Evolutionary conservation across 768 basidiomycete genomes (phyloP).

Genomic region (Pleurotus djamor): DNA sequence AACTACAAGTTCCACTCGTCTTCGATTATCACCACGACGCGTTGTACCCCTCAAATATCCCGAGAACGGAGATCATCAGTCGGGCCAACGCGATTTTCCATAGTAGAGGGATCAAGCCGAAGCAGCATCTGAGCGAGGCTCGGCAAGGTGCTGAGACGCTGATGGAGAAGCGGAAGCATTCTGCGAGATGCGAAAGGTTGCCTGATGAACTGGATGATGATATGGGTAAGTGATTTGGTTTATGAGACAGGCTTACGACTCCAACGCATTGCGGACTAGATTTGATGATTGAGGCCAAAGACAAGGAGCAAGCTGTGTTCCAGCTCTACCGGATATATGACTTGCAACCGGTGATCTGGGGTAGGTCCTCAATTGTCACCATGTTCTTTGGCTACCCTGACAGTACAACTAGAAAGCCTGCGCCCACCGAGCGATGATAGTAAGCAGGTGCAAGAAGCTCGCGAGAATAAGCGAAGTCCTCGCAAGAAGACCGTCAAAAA

Average conservation of each 20-base stretch:
- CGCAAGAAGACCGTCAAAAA: neutral
- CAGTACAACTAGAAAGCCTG: constrained; percentile 1
- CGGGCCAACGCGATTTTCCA: constrained; percentile 74
- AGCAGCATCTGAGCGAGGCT: constrained; percentile 92
- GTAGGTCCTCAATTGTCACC: constrained; percentile 24
- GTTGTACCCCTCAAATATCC: constrained; percentile 58
- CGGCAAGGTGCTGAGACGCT: constrained; percentile 78
- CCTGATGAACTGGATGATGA: constrained; percentile 65
- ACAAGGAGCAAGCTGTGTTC: constrained; percentile 92
- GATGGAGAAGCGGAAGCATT: constrained; percentile 87
- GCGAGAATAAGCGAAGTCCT: neutral
- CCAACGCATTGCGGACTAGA: constrained; percentile 35
- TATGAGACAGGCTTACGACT: constrained; percentile 8
- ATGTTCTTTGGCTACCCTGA: neutral
- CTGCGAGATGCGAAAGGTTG: constrained; percentile 74
- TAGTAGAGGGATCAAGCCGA: constrained; percentile 77
- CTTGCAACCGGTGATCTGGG: constrained; percentile 61
- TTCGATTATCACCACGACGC: constrained; percentile 85
- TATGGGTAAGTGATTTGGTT: constrained; percentile 43
- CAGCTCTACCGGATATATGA: constrained; percentile 79
- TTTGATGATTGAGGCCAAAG: constrained; percentile 93
- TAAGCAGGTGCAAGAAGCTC: constrained; percentile 2
- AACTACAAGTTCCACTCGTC: constrained; percentile 73
- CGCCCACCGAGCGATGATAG: constrained; percentile 5
- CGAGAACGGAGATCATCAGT: constrained; percentile 67